Base-by-base conservation (phyloP, 345 rosid genomes). In the Eucalyptus marginata region DNA sequence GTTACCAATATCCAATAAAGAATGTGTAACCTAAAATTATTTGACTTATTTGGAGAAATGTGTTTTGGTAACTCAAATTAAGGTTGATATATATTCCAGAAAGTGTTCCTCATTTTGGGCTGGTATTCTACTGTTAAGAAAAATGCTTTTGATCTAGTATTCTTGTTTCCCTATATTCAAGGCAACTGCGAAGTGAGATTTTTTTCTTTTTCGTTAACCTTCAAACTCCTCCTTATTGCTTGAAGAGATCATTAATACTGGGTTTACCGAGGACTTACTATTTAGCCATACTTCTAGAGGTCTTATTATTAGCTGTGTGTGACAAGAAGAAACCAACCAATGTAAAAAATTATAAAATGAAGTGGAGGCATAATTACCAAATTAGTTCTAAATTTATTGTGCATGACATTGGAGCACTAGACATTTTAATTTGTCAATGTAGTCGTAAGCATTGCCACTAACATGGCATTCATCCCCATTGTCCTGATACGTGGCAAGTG, bases 361-460 rank as follows among this genome's bases (percentile, higher is more conserved):
- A 62, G 15, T 62, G 68, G 33, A 29, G 68, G 4, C 31, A 62
- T 62, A 62, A 3, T 27, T 62, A 62, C 3, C 16, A 29, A 29
- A 62, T 29, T 2, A 27, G 7, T 62, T 29, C 16, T 62, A 62
- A 62, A 29, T 59, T 27, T 59, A 59, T 62, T 62, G 8, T 62
- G 29, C 13, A 13, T 12, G 16, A 10, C 33, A 62, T 11, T 27
- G 4, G 4, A 27, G 8, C 2, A 0, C 4, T 13, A 62, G 7
- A 62, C 16, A 62, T 62, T 62, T 29, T 13, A 62, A 62, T 62
- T 62, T 29, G n/a, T 6, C 2, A 29, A 62, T 29, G 8, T 59
- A 3, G 15, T 59, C 7, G 0, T 59, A 59, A 27, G 8, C 4
- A 6, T 36, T 3, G n/a, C n/a, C n/a, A n/a, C n/a, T n/a, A n/a